Base-by-base conservation (phyloP, 305 asterid genomes). In the Rubia occidens region DNA sequence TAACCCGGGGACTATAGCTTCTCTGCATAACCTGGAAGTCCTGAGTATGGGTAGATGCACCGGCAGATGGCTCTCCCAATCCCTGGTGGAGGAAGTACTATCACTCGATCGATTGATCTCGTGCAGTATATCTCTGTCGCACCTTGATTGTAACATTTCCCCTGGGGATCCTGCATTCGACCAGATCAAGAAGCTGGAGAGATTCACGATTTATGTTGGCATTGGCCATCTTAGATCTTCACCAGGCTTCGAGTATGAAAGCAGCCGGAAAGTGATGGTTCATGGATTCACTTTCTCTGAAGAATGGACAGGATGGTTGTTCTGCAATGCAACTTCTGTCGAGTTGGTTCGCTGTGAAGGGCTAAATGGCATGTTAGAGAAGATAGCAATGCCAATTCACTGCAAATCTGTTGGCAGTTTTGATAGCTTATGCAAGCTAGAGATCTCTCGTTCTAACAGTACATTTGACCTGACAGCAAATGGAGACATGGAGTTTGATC, bases 221-320 rank as follows among this genome's bases (percentile, higher is more conserved):
- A 1, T 26, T 9, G 14, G 20, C 45, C 68, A 40, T 20, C 49
- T 17, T 15, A 11, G 7, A 17, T 17, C 26, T 39, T 18, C 67
- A 62, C 26, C 61, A 6, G 13, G 10, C 6, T 37, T 63, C 2
- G 67, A 39, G 10, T 0, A 63, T 17, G 67, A 63, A 17, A 63
- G 49, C 29, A 37, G 8, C 11, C 18, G 67, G 15, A 18, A 21
- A 7, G 67, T 64, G 32, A 42, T 42, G 5, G 0, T 40, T 10
- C 44, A 9, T 9, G 68, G 68, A 3, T 13, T n/a, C 18, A 26
- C 44, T 8, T 39, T 64, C 14, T 40, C 68, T n/a, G 35, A 40
- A 7, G 71, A 26, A 14, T 67, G 71, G 61, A 67, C 15, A 26
- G 71, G 60, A 29, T 67, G 71, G 71, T 37, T 64, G 3, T 39